These are phyloP conservation scores for Penicillium sp. DNA, from an alignment of 2,329 filamentous ascomycete species.

Conservation along the genomic window DNA sequence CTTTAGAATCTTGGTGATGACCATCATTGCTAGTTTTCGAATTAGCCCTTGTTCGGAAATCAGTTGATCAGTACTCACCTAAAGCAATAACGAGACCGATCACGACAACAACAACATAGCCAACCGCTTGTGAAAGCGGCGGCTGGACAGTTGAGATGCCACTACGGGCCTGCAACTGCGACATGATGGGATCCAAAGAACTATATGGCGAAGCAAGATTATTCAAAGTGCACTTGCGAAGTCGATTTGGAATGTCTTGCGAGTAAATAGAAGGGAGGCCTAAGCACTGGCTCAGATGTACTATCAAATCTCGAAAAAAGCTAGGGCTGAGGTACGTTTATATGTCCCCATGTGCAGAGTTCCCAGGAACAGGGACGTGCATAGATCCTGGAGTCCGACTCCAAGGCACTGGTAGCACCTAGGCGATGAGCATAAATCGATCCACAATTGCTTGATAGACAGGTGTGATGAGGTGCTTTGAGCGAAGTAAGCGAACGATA, in stretches of 20 bases:
- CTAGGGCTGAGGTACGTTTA: slow-evolving; percentile 7
- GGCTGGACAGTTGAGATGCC: slow-evolving; percentile 26
- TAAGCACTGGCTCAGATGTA: background rate
- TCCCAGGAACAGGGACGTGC: slow-evolving; percentile 1
- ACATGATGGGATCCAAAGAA: slow-evolving; percentile 6
- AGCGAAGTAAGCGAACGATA: background rate
- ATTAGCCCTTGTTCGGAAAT: slow-evolving; percentile 1
- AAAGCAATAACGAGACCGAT: slow-evolving; percentile 42
- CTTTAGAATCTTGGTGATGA: slow-evolving; percentile 47
- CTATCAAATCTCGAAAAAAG: background rate
- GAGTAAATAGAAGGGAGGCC: background rate
- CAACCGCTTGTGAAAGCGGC: slow-evolving; percentile 38
- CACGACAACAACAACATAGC: slow-evolving; percentile 43
- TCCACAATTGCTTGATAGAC: slow-evolving; percentile 19
- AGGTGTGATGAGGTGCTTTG: slow-evolving; percentile 22
- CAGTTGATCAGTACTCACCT: slow-evolving; percentile 19
- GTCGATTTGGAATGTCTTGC: no score
- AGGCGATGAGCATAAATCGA: slow-evolving; percentile 4
- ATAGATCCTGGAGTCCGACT: background rate
- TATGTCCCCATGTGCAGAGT: slow-evolving; percentile 1
- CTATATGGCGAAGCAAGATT: background rate
- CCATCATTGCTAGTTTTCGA: slow-evolving; percentile 42
- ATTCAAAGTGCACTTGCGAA: no score
- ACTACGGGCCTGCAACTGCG: slow-evolving; percentile 13
- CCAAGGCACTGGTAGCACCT: background rate